Evolutionary conservation across 306 rosid species (phyloP).

Genomic region (Pyrus communis): DNA sequence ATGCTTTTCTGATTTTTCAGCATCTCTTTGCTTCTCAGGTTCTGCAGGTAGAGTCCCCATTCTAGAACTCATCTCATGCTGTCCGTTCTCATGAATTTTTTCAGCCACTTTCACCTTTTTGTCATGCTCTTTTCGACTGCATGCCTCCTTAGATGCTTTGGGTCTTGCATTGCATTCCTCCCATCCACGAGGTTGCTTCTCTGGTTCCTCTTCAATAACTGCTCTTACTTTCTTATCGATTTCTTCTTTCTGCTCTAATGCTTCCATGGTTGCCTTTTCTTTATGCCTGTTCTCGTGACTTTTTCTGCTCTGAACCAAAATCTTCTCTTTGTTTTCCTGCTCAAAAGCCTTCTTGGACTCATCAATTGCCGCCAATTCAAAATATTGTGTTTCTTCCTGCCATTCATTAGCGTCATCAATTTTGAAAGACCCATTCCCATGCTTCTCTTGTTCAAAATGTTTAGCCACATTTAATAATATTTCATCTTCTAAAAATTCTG

Average conservation of each 20-base stretch:
- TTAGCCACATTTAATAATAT: conserved; percentile 19
- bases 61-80: conserved; percentile 27
- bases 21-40: conserved; percentile 19
- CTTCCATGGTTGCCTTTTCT: conserved; percentile 25
- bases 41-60: conserved; percentile 20
- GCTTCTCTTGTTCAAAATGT: conserved; percentile 26
- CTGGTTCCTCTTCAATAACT: conserved; percentile 21
- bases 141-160: conserved; percentile 31
- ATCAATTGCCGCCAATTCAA: conserved; percentile 72
- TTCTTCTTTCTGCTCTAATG: conserved; percentile 26
- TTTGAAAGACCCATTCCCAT: conserved; percentile 34
- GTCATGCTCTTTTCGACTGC: conserved; percentile 28
- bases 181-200: conserved; percentile 32
- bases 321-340: conserved; percentile 28
- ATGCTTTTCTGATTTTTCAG: conserved; percentile 29
- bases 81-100: conserved; percentile 26
- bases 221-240: conserved; percentile 13
- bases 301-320: conserved; percentile 27
- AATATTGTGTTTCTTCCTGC: conserved; percentile 75
- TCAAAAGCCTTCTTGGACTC: conserved; percentile 40
- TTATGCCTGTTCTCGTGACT: conserved; percentile 24
- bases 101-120: conserved; percentile 33
- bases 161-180: conserved; percentile 33
- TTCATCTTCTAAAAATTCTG: conserved; percentile 31
- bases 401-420: conserved; percentile 46